Base-by-base conservation (phyloP, 2,329 filamentous ascomycete species). In the Grosmannia clavigera region DNA sequence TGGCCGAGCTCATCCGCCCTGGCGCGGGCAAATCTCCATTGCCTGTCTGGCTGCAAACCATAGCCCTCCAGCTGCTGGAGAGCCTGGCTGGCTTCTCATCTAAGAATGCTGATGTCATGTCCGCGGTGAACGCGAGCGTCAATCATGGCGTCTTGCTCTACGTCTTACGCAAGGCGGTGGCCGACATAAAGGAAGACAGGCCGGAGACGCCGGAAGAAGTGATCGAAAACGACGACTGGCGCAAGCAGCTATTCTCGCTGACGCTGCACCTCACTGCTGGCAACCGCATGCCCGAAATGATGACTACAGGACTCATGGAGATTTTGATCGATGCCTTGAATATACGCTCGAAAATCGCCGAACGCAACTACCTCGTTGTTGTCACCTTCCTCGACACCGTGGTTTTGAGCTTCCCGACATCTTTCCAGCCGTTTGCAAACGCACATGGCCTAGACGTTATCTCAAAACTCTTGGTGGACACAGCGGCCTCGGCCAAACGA, bases 121-220 rank as follows among this genome's bases (percentile, higher is more conserved):
- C 90, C 51, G 91, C 94, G n/a, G 77, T 99, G 51, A 95, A 91
- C 68, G 90, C 95, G 59, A 96, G 92, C 66, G 92, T 97, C 46
- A 97, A 95, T 67, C 95, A 99, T 67, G 95, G 94, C 16, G 87
- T 97, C 35, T 79, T 99, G 53, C 87, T 97, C 65, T 97, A 96
- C 68, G 82, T 96, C 65, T 87, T 96, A 57, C 84, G 92, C 60
- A 96, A 95, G 72, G 89, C 91, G 11, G 88, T 97, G 61, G 86
- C 87, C 22, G 88, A 91, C 64, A 86, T 99, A 75, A 84, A 80
- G 61, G 76, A 76, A 22, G 79, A 84, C 61, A 75, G 77, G 56
- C 70, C 76, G 57, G 82, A 86, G 60, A 74, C 77, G 61, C 78
- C 83, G 48, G 78, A 81, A 27, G 80, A 84, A 64, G 79, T 82